Percentiles rank a stretch among this genome's conserved stretches.
Conservation (phyloP, 148 eudicot species). For the Cornus florida region DNA sequence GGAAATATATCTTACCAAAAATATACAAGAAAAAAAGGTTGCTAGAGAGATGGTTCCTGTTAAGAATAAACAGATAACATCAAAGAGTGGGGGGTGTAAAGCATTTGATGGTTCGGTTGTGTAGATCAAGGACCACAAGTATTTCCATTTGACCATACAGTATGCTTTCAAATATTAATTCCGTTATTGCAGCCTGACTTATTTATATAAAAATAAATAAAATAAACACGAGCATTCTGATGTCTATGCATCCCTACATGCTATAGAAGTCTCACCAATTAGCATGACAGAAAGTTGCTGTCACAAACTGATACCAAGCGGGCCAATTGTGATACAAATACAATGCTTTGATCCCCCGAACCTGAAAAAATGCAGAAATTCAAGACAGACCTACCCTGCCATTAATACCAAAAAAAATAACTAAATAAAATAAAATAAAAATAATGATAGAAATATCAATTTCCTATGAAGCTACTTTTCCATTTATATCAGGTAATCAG, state of each 20-base stretch:
- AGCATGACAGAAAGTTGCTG: slow-evolving; percentile 96
- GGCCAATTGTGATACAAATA: slow-evolving; percentile 84
- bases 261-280: slow-evolving; percentile 61
- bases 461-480: slow-evolving; percentile 1
- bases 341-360: slow-evolving; percentile 58
- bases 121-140: not conserved
- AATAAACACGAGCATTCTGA: not conserved
- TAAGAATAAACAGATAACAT: slow-evolving; percentile 10
- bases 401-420: not conserved
- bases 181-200: not conserved
- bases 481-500: not conserved
- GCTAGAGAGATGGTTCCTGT: slow-evolving; percentile 98
- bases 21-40: slow-evolving; percentile 97
- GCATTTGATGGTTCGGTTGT: not conserved
- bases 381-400: slow-evolving; percentile 4
- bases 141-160: not conserved
- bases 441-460: not conserved
- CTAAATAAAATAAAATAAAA: no score
- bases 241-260: not conserved
- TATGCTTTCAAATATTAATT: not conserved
- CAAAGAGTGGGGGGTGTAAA: not conserved
- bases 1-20: slow-evolving; percentile 62
- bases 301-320: slow-evolving; percentile 93
- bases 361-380: slow-evolving; percentile 40
- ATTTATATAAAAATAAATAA: no score